Conservation (phyloP, 257 asterid genomes). For the Pogostemon cablin region DNA sequence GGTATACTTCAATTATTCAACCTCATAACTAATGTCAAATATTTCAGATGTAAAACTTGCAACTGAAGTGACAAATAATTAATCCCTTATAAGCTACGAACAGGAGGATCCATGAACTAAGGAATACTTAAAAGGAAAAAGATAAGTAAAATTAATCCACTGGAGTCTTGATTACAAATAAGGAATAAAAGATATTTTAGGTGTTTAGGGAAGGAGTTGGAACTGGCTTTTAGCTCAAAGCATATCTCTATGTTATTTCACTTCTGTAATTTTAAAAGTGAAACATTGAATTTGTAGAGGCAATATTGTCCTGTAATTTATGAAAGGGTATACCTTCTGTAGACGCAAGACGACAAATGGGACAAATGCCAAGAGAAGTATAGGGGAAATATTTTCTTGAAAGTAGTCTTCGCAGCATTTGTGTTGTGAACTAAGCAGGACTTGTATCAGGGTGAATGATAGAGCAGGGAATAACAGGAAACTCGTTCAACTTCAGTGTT, state of each 20-base stretch:
- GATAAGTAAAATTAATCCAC: conserved; percentile 15
- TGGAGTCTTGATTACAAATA: background rate
- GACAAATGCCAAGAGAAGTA: conserved; percentile 96
- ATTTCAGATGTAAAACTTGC: too few relatives aligned
- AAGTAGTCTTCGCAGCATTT: conserved; percentile 75
- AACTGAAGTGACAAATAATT: too few relatives aligned
- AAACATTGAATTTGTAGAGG: conserved; percentile 14
- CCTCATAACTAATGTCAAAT: too few relatives aligned
- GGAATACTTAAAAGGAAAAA: conserved; percentile 11
- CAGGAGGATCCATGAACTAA: conserved; percentile 95
- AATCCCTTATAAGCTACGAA: conserved; percentile 47
- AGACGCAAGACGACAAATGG: conserved; percentile 92
- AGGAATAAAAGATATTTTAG: background rate
- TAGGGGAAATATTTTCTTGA: conserved; percentile 94
- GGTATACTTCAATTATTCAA: too few relatives aligned
- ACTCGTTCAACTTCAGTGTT: conserved; percentile 61
- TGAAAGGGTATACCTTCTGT: conserved; percentile 72
- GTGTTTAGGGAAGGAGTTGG: background rate
- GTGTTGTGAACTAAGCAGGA: conserved; percentile 87
- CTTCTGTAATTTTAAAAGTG: background rate
- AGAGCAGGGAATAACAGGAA: conserved; percentile 90
- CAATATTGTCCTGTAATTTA: conserved; percentile 22
- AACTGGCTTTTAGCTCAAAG: conserved; percentile 14
- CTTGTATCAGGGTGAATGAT: conserved; percentile 77
- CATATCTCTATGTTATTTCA: background rate